Base-by-base conservation (phyloP, 2,329 filamentous ascomycete species). In the Claviceps monticola region DNA sequence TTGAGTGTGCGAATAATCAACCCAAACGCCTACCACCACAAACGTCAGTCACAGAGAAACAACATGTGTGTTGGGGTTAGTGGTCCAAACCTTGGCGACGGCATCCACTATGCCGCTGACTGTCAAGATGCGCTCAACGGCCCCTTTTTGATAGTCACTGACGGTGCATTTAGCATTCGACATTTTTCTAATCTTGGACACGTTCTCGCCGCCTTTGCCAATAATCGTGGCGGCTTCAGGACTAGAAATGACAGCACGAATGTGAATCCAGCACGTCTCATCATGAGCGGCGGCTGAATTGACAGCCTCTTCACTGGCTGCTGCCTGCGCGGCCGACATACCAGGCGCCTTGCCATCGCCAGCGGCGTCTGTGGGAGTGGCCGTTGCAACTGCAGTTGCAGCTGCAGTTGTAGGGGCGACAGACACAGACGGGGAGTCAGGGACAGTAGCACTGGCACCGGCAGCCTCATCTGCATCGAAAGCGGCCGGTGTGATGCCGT, bases 101-200 rank as follows among this genome's bases (percentile, higher is more conserved):
- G 91, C 91, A 72, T 98, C 93, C 59, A 97, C 91, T 58, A 88
- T 84, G 56, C 93, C 93, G 69, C 91, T 97, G 55, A 98, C 93
- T 36, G 93, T 98, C 63, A 98, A 76, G 63, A 98, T 96, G 66
- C 93, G 88, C 74, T 98, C 93, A 37, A 97, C 90, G 51, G 93
- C 93, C 58, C 93, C 93, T 64, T 95, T 88, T 60, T 94, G 87
- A 64, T 97, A 98, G 71, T 98, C 93, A 72, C 90, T 96, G 60
- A 98, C 93, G 47, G 93, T 98, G 74, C 93, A 98, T 73, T 97
- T 97, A 59, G 93, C 93, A 61, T 89, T 90, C 50, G 93, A 96
- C 71, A 95, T 78, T 66, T 88, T 88, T 59, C 93, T 83, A 64
- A 98, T 97, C 71, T 95, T 88, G 59, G 90, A 95, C 47, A 98